Percentiles rank a stretch among this genome's conserved stretches.
phyloP scores from a whole-genome alignment of 2,329 filamentous ascomycete species.

The Penicillium sp. region DNA sequence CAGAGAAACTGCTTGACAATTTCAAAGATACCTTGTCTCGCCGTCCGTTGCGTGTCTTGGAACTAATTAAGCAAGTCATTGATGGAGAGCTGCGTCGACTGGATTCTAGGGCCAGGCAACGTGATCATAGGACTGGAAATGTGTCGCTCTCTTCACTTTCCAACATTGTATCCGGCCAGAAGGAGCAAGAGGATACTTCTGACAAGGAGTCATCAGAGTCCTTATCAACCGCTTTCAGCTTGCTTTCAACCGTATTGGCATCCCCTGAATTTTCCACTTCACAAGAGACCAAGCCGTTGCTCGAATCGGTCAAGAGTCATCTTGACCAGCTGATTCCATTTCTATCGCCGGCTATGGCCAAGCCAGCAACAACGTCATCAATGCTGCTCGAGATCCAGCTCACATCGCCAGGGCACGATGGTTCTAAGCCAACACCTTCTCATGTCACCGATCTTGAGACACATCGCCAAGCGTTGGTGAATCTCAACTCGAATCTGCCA shows the following conservation, averaged over 20 bases:
- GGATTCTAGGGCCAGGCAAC: slow-evolving; percentile 3
- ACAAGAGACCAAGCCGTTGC: slow-evolving; percentile 26
- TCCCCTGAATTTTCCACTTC: slow-evolving; percentile 41
- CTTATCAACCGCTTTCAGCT: slow-evolving; percentile 41
- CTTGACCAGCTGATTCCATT: slow-evolving; percentile 37
- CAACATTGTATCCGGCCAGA: slow-evolving; percentile 30
- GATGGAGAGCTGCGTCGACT: slow-evolving; percentile 33
- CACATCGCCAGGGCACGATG: slow-evolving; percentile 24
- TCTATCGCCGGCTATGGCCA: slow-evolving; percentile 34
- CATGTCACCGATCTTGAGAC: slow-evolving; percentile 39
- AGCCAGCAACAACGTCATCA: slow-evolving; percentile 40
- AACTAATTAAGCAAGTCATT: slow-evolving; percentile 43
- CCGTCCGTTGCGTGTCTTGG: slow-evolving; percentile 39
- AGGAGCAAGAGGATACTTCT: slow-evolving; percentile 9
- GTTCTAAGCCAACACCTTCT: slow-evolving; percentile 19
- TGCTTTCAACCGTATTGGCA: slow-evolving; percentile 43
- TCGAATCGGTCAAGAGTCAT: slow-evolving; percentile 35
- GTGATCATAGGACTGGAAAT: slow-evolving; percentile 13
- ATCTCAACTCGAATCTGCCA: slow-evolving; percentile 40
- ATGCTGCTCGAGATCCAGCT: slow-evolving; percentile 45
- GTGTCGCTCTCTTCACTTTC: slow-evolving; percentile 37
- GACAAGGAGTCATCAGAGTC: slow-evolving; percentile 35
- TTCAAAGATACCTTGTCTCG: slow-evolving; percentile 44
- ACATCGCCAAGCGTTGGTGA: slow-evolving; percentile 42
- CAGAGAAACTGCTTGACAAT: slow-evolving; percentile 41